These are phyloP conservation scores for Puccinia sorghi DNA, from an alignment of 1,284 basidiomycete species.

Conservation along the genomic window DNA sequence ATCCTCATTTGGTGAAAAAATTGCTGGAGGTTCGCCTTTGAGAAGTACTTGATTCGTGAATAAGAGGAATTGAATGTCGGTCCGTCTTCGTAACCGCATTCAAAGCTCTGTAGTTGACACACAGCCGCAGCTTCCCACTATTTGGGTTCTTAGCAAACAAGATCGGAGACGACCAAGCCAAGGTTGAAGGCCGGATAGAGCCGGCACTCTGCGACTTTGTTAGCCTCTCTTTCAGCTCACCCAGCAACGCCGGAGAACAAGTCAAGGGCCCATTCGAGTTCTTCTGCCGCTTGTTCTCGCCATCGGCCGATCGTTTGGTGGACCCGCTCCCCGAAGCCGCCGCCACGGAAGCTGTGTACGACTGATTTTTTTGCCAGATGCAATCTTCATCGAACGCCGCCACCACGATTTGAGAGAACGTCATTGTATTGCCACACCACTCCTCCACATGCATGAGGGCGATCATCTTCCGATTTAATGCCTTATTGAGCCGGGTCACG, in stretches of 20 bases:
- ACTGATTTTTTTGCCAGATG: neutral
- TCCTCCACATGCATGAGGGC: neutral
- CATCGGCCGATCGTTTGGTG: neutral
- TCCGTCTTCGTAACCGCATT: slow-evolving; percentile 31
- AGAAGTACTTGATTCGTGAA: neutral
- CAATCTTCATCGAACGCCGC: neutral
- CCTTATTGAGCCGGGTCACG: neutral
- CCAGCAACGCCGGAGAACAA: neutral
- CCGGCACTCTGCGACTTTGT: neutral
- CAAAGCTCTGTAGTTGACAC: slow-evolving; percentile 7
- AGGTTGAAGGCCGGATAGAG: slow-evolving; percentile 24
- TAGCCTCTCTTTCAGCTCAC: neutral
- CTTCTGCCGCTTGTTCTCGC: neutral
- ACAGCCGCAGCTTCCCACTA: slow-evolving; percentile 3
- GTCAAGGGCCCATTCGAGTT: neutral
- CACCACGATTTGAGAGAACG: neutral
- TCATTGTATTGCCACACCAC: neutral
- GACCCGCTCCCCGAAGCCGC: neutral
- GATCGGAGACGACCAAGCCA: slow-evolving; percentile 16
- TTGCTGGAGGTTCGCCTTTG: neutral
- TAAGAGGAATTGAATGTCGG: slow-evolving; percentile 18
- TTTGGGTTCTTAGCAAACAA: neutral
- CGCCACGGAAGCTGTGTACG: neutral
- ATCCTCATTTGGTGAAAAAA: neutral
- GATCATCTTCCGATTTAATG: neutral